Evolutionary conservation across 805 yeast genomes (phyloP).

Genomic region (Candida yuanshanica): DNA sequence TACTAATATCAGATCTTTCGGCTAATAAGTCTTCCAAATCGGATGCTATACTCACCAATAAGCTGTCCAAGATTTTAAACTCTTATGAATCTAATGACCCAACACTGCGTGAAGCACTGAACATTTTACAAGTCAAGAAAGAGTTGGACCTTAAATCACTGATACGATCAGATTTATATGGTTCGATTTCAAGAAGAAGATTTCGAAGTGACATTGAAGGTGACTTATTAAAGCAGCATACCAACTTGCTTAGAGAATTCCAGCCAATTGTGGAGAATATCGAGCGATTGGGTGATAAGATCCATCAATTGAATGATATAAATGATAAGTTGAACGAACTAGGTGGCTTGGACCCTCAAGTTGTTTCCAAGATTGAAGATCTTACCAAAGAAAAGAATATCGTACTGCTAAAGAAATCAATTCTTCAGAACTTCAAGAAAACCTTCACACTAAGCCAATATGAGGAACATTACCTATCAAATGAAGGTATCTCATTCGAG

Average conservation of each 20-base stretch:
- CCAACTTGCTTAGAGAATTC: slow-evolving; percentile 40
- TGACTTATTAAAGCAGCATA: slow-evolving; percentile 52
- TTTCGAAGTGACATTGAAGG: slow-evolving; percentile 55
- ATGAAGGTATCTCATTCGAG: slow-evolving; percentile 36
- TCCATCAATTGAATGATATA: slow-evolving; percentile 16
- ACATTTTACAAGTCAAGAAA: slow-evolving; percentile 29
- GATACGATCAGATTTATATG: slow-evolving; percentile 37
- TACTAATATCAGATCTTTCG: slow-evolving; percentile 10
- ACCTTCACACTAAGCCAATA: slow-evolving; percentile 65
- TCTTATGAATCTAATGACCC: slow-evolving; percentile 27
- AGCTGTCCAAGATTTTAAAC: slow-evolving; percentile 30
- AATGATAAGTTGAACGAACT: slow-evolving; percentile 10
- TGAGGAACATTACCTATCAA: slow-evolving; percentile 57
- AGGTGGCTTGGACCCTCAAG: slow-evolving; percentile 11
- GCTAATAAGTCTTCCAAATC: slow-evolving; percentile 5
- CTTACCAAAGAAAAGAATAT: slow-evolving; percentile 17
- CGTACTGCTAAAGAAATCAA: slow-evolving; percentile 38
- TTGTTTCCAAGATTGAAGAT: slow-evolving; percentile 14
- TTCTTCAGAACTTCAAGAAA: slow-evolving; percentile 48
- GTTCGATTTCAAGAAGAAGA: slow-evolving; percentile 55
- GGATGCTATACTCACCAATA: slow-evolving; percentile 27
- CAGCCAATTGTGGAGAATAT: slow-evolving; percentile 40
- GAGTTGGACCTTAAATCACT: slow-evolving; percentile 15
- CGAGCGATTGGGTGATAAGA: slow-evolving; percentile 23
- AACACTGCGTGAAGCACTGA: slow-evolving; percentile 29